Evolutionary conservation across 352 stramenopile species (phyloP), one percentile per base, ranked within the genome.

Genomic region (Albugo candida): DNA sequence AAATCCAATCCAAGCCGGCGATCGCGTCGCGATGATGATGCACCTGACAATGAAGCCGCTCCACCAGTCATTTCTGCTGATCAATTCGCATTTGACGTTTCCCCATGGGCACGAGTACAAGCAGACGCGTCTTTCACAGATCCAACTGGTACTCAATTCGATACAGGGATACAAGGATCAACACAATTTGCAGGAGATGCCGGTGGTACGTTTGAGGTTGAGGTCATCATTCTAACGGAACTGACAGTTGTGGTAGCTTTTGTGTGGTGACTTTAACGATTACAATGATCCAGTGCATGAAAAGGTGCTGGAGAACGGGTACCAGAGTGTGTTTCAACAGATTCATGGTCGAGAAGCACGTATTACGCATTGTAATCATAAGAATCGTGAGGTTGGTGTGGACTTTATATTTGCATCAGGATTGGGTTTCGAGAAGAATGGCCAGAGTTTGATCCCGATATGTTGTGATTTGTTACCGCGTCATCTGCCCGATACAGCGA

Each of bases 341-440:
- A 36, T 84, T 40, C 66, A 91, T 55, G 77, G 77, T 0, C 72
- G 77, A 34, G 77, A 91, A 47, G 77, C 77, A 34, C 59, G 72
- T 18, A 84, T 91, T 53, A 91, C 77, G 39, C 77, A 91, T 59
- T 86, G 75, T 58, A 91, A 91, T 52, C 77, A 91, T 55, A 91
- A 91, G 60, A 91, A 91, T 59, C 67, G 70, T 47, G 74, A 91
- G 51, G 77, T 91, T 36, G 71, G 72, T 37, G 77, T 91, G 20
- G 77, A 91, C 45, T 91, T 91, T 49, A 84, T 91, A 54, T 91
- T 89, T 45, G 69, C 69, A 0, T 67, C 71, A 11, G 61, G 76
- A 38, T 16, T 83, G 18, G 31, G 38, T 8, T 10, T 69, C 21
- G 60, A 20, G 43, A 47, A 47, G 40, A 35, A 21, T 10, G 19